Conservation (phyloP, 2,329 filamentous ascomycete genomes). For the Hymenotorrendiella dingleyae region DNA sequence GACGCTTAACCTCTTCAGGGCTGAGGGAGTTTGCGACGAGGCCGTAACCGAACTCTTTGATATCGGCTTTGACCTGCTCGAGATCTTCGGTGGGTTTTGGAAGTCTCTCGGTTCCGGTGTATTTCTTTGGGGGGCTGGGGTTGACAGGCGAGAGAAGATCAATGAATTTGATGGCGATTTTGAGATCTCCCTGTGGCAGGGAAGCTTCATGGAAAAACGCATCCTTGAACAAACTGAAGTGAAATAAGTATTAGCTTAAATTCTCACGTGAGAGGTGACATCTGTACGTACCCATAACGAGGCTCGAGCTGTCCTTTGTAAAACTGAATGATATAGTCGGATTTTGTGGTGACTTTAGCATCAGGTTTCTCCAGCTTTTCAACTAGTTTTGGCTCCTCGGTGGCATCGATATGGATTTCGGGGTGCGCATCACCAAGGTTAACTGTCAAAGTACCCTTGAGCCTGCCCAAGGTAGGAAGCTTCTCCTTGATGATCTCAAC, state of each 20-base stretch:
- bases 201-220: background rate
- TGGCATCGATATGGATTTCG: background rate
- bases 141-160: background rate
- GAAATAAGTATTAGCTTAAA: background rate
- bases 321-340: conserved; percentile 1
- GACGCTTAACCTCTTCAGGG: background rate
- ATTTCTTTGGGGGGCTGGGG: background rate
- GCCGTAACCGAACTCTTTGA: background rate
- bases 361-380: background rate
- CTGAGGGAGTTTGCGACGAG: background rate
- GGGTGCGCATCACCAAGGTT: background rate
- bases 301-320: background rate
- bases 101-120: background rate
- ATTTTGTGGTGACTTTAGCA: background rate
- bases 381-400: background rate
- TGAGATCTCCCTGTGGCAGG: background rate
- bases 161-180: background rate
- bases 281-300: background rate
- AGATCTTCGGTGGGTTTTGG: background rate
- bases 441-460: background rate
- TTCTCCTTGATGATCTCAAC: background rate
- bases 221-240: background rate
- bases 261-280: background rate
- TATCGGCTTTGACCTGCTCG: background rate
- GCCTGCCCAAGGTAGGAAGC: background rate